Evolutionary conservation across 352 stramenopile genomes (phyloP).

Genomic region (Phytophthora aleatoria): DNA sequence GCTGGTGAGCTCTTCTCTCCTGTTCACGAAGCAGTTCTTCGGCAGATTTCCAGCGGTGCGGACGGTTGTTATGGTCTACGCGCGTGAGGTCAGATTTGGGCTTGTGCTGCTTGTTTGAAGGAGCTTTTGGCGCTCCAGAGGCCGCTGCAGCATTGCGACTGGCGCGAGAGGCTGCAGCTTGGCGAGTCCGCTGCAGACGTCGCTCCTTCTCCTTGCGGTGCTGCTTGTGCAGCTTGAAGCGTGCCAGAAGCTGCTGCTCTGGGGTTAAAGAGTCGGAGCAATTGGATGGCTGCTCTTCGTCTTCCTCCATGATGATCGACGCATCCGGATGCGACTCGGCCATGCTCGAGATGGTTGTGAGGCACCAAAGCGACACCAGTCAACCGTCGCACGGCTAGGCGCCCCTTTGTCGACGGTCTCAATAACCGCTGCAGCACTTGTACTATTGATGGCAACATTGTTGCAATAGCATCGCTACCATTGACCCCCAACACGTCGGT

Average conservation of each 20-base stretch:
- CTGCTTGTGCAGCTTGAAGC: constrained; percentile 83
- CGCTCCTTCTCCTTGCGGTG: constrained; percentile 70
- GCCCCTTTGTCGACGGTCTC: constrained; percentile 8
- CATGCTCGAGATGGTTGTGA: constrained; percentile 22
- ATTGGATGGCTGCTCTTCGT: constrained; percentile 1
- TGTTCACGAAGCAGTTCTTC: constrained; percentile 67
- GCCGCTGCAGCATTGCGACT: constrained; percentile 29
- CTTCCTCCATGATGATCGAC: constrained; percentile 1
- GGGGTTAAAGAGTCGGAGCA: constrained; percentile 23
- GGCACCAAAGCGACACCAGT: background rate
- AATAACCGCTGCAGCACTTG: constrained; percentile 6
- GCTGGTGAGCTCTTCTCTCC: constrained; percentile 61
- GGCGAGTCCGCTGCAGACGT: constrained; percentile 60
- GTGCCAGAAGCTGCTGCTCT: constrained; percentile 68
- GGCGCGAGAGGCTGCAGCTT: constrained; percentile 30
- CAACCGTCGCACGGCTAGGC: constrained; percentile 17
- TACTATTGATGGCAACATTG: background rate
- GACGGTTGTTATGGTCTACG: constrained; percentile 88
- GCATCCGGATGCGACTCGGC: constrained; percentile 15
- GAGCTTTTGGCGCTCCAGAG: background rate
- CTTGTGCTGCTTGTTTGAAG: constrained; percentile 16
- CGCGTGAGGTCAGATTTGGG: constrained; percentile 48
- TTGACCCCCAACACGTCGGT: too few species aligned
- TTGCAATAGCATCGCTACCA: background rate
- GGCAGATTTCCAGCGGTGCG: constrained; percentile 84